A percentile compares a stretch with the other conserved stretches of the same genome.
phyloP scores from a whole-genome alignment of 768 basidiomycete genomes.

The Porphyrellus cyaneotinctus region DNA sequence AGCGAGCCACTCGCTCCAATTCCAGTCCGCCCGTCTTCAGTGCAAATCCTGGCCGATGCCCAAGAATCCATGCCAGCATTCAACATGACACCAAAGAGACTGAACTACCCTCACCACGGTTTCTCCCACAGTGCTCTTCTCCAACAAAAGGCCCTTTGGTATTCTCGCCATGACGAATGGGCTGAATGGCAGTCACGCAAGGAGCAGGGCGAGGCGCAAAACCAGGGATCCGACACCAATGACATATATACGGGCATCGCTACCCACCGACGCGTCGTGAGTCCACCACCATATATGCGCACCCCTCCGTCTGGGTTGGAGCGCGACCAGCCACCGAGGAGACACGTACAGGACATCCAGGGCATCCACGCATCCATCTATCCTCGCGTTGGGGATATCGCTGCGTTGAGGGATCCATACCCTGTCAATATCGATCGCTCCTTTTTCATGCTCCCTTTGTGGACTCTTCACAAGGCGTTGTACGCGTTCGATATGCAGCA shows the following conservation, averaged over 20 bases:
- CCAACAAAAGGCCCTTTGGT: slow-evolving; percentile 63
- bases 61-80: slow-evolving; percentile 2
- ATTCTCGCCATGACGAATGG: slow-evolving; percentile 51
- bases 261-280: background rate
- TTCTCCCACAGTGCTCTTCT: slow-evolving; percentile 57
- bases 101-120: slow-evolving; percentile 53
- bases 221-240: background rate
- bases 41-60: background rate
- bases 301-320: slow-evolving; percentile 30
- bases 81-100: slow-evolving; percentile 31
- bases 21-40: slow-evolving; percentile 18
- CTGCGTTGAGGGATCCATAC: slow-evolving; percentile 55
- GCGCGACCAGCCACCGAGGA: slow-evolving; percentile 19
- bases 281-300: slow-evolving; percentile 18
- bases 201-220: slow-evolving; percentile 5
- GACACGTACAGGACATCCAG: slow-evolving; percentile 14
- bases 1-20: slow-evolving; percentile 19
- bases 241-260: slow-evolving; percentile 30
- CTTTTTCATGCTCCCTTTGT: slow-evolving; percentile 53
- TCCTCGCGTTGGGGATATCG: slow-evolving; percentile 63
- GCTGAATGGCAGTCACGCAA: slow-evolving; percentile 31
- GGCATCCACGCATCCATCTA: slow-evolving; percentile 32
- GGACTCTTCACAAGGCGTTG: slow-evolving; percentile 65
- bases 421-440: slow-evolving; percentile 54
- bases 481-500: slow-evolving; percentile 59